Conservation (phyloP, 805 yeast species). For the Saccharomycopsis vini region DNA sequence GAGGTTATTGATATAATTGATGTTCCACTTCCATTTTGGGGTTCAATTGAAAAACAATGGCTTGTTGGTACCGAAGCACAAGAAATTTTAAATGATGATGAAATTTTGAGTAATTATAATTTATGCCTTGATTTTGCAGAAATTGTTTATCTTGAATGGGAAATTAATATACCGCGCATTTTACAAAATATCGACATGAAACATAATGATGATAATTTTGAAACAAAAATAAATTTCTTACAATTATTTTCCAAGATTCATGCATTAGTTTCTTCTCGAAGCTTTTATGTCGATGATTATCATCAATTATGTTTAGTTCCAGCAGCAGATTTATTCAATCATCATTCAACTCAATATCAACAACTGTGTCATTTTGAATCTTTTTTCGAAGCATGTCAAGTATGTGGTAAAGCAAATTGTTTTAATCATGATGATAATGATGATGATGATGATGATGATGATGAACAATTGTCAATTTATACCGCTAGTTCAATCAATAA, state of each 20-base stretch:
- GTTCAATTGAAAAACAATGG: slow-evolving; percentile 34
- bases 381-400: slow-evolving; percentile 36
- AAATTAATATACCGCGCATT: slow-evolving; percentile 10
- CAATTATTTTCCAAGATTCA: slow-evolving; percentile 1
- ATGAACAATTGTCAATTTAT: background rate
- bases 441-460: slow-evolving; percentile 2
- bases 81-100: too few species aligned
- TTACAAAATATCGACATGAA: background rate
- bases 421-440: slow-evolving; percentile 25
- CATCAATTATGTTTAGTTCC: slow-evolving; percentile 77
- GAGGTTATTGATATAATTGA: slow-evolving; percentile 8
- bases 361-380: slow-evolving; percentile 12
- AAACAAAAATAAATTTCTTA: too few species aligned
- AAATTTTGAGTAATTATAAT: too few species aligned
- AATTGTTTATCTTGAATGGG: slow-evolving; percentile 22
- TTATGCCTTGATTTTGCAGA: slow-evolving; percentile 24
- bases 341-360: slow-evolving; percentile 26
- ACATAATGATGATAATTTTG: background rate
- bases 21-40: slow-evolving; percentile 62
- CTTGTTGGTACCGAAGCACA: background rate
- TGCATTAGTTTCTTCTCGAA: slow-evolving; percentile 32
- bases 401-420: slow-evolving; percentile 41
- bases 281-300: slow-evolving; percentile 61
- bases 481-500: background rate
- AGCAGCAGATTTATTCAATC: slow-evolving; percentile 84